Base-by-base conservation (phyloP, 805 yeast species). In the Metschnikowia baotianmanensis region DNA sequence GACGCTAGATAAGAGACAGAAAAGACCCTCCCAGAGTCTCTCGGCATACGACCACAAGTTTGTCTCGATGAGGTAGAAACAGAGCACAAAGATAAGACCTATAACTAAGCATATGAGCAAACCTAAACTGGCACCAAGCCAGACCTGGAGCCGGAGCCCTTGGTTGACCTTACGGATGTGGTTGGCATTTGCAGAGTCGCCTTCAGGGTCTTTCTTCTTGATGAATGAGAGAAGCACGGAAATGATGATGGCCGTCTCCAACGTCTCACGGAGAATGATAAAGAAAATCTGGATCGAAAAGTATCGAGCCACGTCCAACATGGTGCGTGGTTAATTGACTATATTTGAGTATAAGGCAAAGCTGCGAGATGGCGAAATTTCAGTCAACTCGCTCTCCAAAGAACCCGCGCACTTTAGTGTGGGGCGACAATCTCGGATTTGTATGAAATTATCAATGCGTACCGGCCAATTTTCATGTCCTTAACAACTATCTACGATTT, bases 41-140 rank as follows among this genome's bases (percentile, higher is more conserved):
- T 89, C 97, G 29, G 96, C 83, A 45, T 80, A 67, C 7, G 90
- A 77, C 96, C 96, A 89, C 39, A 86, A 65, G 63, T 89, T 95
- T 19, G 82, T 78, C 12, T 96, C 96, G 22, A 90, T 65, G 32
- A 80, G 57, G 55, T 88, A 87, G 61, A 89, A 89, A 4, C 81
- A 69, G 9, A 72, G 63, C 23, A 89, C 78, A 57, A 89, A 84
- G 0, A 77, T 59, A 4, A 82, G 77, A 4, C 97, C 97, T 24
- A 89, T 74, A 4, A 83, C 42, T 42, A 85, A 57, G 55, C 96
- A 88, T 1, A 86, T 62, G 0, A 75, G 50, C 15, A 89, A 65
- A 0, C 97, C 97, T 4, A 77, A 51, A 1, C 78, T 52, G 9
- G 95, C 91, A 2, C 97, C 97, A 1, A 79, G 57, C 84, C 95